Percentiles rank a stretch among this genome's conserved stretches.
Conservation (phyloP, 371 early-diverging fungal species). For the Phascolomyces articulosus region DNA sequence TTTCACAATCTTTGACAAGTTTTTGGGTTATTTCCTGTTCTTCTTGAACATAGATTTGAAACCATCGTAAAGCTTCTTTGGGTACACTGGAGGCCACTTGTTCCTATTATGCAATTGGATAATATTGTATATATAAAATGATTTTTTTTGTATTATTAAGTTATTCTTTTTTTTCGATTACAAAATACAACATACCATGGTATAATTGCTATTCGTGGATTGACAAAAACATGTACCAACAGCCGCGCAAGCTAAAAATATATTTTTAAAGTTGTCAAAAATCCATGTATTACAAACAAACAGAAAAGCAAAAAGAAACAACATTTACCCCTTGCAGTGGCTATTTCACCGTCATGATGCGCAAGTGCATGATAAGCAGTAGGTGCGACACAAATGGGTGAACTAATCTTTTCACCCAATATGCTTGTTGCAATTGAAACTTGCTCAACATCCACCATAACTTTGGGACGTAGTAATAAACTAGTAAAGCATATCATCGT, state of each 20-base stretch:
- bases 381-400: conserved; percentile 33
- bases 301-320: background rate
- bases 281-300: no score
- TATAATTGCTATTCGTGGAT: conserved; percentile 51
- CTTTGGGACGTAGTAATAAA: conserved; percentile 25
- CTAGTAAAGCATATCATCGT: no score
- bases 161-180: no score
- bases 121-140: no score
- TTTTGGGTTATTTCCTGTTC: conserved; percentile 56
- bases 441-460: conserved; percentile 28
- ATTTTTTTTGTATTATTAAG: no score
- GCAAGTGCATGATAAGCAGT: conserved; percentile 62
- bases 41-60: conserved; percentile 78
- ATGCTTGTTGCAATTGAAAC: conserved; percentile 22
- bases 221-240: conserved; percentile 43
- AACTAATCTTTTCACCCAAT: conserved; percentile 22
- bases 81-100: conserved; percentile 23
- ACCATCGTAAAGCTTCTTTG: conserved; percentile 60
- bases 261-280: background rate
- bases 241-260: conserved; percentile 17
- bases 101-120: background rate
- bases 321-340: conserved; percentile 37
- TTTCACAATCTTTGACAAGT: conserved; percentile 64
- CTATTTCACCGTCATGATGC: conserved; percentile 62
- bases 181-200: no score